phyloP scores from a whole-genome alignment of 768 basidiomycete species.

The Lentinula lateritia region DNA sequence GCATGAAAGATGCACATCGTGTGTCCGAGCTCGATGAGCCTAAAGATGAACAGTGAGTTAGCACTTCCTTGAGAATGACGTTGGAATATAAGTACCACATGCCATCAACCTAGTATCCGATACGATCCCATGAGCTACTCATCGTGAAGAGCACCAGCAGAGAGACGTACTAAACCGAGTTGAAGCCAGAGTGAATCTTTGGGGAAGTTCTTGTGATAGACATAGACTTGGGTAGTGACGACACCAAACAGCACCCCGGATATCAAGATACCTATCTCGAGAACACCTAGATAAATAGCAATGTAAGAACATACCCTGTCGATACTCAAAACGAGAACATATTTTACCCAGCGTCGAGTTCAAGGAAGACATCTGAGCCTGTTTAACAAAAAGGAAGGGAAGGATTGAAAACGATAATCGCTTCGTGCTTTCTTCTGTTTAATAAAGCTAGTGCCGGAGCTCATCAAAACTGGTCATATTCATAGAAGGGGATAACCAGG shows the following conservation, averaged over 20 bases:
- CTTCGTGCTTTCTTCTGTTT: background rate
- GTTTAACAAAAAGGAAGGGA: background rate
- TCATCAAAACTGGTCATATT: background rate
- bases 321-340: background rate
- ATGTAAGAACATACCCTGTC: background rate
- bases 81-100: background rate
- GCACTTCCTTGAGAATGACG: background rate
- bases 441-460: background rate
- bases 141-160: background rate
- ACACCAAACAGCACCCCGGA: conserved; percentile 3
- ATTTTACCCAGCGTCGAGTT: background rate
- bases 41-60: background rate
- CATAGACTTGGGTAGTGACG: conserved; percentile 3
- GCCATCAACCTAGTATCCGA: background rate
- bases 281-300: background rate
- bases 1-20: conserved; percentile 2
- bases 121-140: background rate
- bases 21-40: conserved; percentile 2
- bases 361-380: background rate
- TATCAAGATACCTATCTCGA: conserved; percentile 4
- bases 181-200: conserved; percentile 3
- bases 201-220: conserved; percentile 5
- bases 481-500: background rate
- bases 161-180: background rate
- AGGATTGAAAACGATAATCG: background rate